phyloP scores from a whole-genome alignment of 768 basidiomycete species.

The Thelephora aurantiotincta region DNA sequence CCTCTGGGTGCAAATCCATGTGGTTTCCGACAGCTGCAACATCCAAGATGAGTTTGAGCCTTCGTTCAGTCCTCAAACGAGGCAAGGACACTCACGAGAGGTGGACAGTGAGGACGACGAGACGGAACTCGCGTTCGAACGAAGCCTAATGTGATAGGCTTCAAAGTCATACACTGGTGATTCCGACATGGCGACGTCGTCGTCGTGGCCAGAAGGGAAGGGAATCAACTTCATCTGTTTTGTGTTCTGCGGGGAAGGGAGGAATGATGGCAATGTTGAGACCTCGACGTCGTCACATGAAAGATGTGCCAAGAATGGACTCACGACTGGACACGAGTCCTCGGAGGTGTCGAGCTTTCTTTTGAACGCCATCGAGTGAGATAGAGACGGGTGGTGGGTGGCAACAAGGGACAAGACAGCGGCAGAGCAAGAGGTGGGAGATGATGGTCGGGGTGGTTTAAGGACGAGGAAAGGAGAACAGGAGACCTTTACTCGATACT shows the following conservation, averaged over 20 bases:
- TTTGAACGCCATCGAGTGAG: not conserved
- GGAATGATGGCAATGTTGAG: not conserved
- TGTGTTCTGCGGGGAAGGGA: not conserved
- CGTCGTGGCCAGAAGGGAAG: not conserved
- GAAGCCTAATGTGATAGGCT: not conserved
- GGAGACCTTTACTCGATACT: conserved; percentile 10
- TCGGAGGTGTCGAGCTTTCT: not conserved
- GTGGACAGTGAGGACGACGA: not conserved
- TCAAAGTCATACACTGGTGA: not conserved
- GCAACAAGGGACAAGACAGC: conserved; percentile 34
- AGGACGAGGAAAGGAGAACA: conserved; percentile 22
- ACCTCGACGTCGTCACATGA: no score
- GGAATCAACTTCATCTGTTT: not conserved
- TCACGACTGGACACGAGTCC: not conserved
- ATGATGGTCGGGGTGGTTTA: conserved; percentile 23
- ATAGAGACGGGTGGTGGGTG: not conserved
- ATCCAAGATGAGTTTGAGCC: no score
- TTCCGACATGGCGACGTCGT: not conserved
- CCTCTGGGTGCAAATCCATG: not conserved
- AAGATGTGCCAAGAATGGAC: not conserved
- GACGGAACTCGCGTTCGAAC: not conserved
- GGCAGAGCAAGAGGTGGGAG: conserved; percentile 25
- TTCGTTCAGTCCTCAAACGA: no score
- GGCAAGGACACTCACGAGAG: not conserved
- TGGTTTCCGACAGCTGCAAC: not conserved